Evolutionary conservation across 2,329 filamentous ascomycete species (phyloP).

Genomic region (Aspergillus novoparasiticus): DNA sequence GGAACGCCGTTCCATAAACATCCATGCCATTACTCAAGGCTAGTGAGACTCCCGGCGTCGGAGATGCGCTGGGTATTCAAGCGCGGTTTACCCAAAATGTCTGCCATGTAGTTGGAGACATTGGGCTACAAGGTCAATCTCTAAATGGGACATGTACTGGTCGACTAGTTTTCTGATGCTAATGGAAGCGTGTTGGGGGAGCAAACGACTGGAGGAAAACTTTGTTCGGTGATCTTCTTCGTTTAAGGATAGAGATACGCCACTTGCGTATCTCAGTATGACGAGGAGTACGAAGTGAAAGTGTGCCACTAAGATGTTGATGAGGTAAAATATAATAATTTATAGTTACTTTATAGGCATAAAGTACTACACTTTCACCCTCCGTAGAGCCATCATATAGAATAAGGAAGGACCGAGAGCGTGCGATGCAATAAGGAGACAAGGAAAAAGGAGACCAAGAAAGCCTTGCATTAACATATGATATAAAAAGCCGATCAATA

Average conservation of each 20-base stretch:
- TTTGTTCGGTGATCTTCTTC: not conserved
- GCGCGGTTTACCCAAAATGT: too few relatives aligned
- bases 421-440: not conserved
- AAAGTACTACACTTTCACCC: not conserved
- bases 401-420: too few relatives aligned
- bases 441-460: not conserved
- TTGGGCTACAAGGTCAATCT: too few relatives aligned
- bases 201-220: not conserved
- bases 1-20: too few relatives aligned
- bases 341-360: not conserved
- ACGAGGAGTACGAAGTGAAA: not conserved
- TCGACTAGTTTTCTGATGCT: not conserved
- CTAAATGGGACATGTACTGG: not conserved
- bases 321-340: not conserved
- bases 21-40: too few relatives aligned
- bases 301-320: not conserved
- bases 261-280: not conserved
- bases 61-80: too few relatives aligned
- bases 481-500: not conserved
- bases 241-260: not conserved
- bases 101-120: too few relatives aligned
- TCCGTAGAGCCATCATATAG: not conserved
- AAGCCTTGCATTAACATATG: not conserved
- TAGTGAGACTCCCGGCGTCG: too few relatives aligned
- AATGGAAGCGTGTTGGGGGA: too few relatives aligned